Evolutionary conservation across 2,329 filamentous ascomycete genomes (phyloP), one percentile per base, ranked within the genome.

Genomic region (Alternaria burnsii): DNA sequence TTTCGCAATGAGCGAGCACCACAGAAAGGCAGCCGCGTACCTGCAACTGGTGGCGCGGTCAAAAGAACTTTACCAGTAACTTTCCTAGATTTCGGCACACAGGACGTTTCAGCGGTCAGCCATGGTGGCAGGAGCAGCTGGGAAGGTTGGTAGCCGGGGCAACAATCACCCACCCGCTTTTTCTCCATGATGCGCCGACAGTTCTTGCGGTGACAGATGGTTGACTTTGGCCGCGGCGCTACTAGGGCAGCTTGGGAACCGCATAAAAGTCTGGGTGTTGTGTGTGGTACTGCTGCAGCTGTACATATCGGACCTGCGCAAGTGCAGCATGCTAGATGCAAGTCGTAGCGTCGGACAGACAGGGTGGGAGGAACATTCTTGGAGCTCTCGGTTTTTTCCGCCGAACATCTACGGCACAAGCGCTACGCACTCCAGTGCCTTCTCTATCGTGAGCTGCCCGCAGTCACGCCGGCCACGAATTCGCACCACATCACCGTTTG

Each of bases 131-230:
- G 51, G 40, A 50, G 46, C 22, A 50, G 18, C 16, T 36, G 46
- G 18, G 22, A 36, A 50, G 22, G 32, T 24, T 42, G 40, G 40
- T 42, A 42, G 20, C 20, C 20, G 40, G 51, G 51, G 51, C 51
- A 53, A 53, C 40, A 43, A 53, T 53, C 40, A 44, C 18, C 40
- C 51, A 26, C 20, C 51, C 51, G 28, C 40, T 43, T 53, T 44
- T 42, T 53, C 51, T 44, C 51, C 51, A 53, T 40, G 51, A 53
- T 53, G 51, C 40, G 51, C 40, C 28, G 16, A 40, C 40, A 28
- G 40, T 36, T 36, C 14, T 50, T 32, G 46, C 46, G 46, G 46
- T 38, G 46, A 50, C 46, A 50, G 46, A 22, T 50, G 46, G 30
- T n/a, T 38, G 46, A 38, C 32, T 50, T 26, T 1, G 32, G 46